phyloP scores from a whole-genome alignment of 2,329 filamentous ascomycete genomes.

The Lithohypha guttulata region DNA sequence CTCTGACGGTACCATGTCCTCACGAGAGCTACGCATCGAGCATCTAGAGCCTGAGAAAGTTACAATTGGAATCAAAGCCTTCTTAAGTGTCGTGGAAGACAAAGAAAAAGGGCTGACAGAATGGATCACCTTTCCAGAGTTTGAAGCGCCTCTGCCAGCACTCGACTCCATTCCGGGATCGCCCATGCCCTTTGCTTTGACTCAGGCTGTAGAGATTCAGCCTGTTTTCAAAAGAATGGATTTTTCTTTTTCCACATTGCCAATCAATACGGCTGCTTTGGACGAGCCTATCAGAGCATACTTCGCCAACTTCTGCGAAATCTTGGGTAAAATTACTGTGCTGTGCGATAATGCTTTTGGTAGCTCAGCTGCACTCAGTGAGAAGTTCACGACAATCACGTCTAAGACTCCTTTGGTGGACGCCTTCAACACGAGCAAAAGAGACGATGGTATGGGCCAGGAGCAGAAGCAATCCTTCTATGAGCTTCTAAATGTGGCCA shows the following conservation, averaged over 20 bases:
- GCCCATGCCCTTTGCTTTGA: slow-evolving; percentile 27
- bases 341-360: slow-evolving; percentile 96
- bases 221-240: slow-evolving; percentile 27
- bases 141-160: slow-evolving; percentile 31
- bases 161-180: slow-evolving; percentile 30
- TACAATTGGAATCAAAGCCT: slow-evolving; percentile 92
- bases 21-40: slow-evolving; percentile 74
- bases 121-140: slow-evolving; percentile 72
- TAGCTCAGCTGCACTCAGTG: slow-evolving; percentile 85
- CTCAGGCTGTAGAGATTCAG: slow-evolving; percentile 23
- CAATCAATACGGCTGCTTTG: slow-evolving; percentile 51
- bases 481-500: slow-evolving; percentile 85
- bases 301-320: slow-evolving; percentile 85
- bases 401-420: slow-evolving; percentile 94
- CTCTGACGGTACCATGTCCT: slow-evolving; percentile 69
- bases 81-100: slow-evolving; percentile 85
- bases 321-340: slow-evolving; percentile 88
- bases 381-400: slow-evolving; percentile 63
- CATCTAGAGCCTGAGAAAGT: slow-evolving; percentile 92
- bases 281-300: slow-evolving; percentile 71
- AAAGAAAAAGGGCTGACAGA: slow-evolving; percentile 72
- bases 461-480: slow-evolving; percentile 94
- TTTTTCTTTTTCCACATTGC: slow-evolving; percentile 21
- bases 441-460: slow-evolving; percentile 63
- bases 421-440: slow-evolving; percentile 78